Evolutionary conservation across 1,284 basidiomycete genomes (phyloP), one percentile per base, ranked within the genome.

Genomic region (Inonotus hispidus): DNA sequence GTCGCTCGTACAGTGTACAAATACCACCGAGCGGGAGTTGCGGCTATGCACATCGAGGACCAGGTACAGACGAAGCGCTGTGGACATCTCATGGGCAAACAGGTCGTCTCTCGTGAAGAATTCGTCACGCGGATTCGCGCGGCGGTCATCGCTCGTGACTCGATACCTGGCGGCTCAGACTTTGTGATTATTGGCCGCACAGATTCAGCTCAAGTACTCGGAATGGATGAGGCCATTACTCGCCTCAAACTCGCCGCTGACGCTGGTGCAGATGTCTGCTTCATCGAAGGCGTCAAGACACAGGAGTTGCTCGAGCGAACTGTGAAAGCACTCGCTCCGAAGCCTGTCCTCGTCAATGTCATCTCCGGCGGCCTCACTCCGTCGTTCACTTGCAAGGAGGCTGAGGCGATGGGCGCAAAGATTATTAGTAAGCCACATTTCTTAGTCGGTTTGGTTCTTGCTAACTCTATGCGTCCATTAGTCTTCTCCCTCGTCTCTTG

Each of bases 21-120:
- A 69, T 92, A 92, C 66, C 81, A 77, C 21, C 79, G 81, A 45
- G 83, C 86, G 1, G 90, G 90, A 25, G 83, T 92, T 37, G 90
- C 90, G 4, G 90, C 77, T 0, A 74, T 90, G 66, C 90, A 92
- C 71, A 90, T 92, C 52, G 90, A 92, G 71, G 90, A 92, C 70
- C 90, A 92, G 72, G 88, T 91, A 2, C 84, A 90, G 70, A 89
- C 87, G 5, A 92, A 92, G 72, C 84, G 90, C 59, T 92, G 90
- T 67, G 90, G 90, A 1, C 90, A 92, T 70, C 74, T 92, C 41
- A 79, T 88, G 70, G 90, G 90, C 55, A 92, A 92, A 71, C 86
- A 90, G 63, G 82, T 92, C 67, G 90, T 92, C 49, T 85, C 87
- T 1, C 80, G 84, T 10, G 87, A 88, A 66, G 88, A 90, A 68